Evolutionary conservation across 2,329 filamentous ascomycete genomes (phyloP), one percentile per base, ranked within the genome.

Genomic region (Cercospora berteroae): DNA sequence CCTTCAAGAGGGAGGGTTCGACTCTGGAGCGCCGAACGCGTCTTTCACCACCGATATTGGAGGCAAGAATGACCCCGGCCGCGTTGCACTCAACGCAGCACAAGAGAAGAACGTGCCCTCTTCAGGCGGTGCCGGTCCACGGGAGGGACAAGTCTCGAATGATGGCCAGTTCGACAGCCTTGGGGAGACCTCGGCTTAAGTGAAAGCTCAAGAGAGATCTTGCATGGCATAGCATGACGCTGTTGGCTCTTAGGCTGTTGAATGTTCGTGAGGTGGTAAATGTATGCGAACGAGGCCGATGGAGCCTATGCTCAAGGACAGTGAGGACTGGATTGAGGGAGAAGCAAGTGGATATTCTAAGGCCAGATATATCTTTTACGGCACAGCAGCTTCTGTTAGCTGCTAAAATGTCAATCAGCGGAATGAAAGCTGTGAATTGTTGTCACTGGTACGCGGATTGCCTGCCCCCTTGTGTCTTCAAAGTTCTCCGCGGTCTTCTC

Each of bases 31-130:
- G 8, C 79, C 79, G 23, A 86, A 86, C 67, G 83, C 81, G 36
- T 85, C 83, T 72, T 87, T 83, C 75, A 82, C 74, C 25, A 77
- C 78, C 13, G 83, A 86, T 25, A 84, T 88, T 67, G 87, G 87
- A 2, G 80, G 80, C 2, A 77, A 83, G 69, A 80, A 86, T 48
- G 87, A 89, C 71, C 86, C 87, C 3, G 83, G 82, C 2, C 79
- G 86, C 31, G 72, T 78, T 18, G 86, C 85, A 6, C 75, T 84
- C 75, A 63, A 72, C 18, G 12, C 33, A 13, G 25, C 50, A 3
- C 67, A 77, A 72, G 75, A 74, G 72, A 70, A 62, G 59, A 76
- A 77, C 69, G 77, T 77, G 42, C 70, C 78, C 64, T 70, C 69
- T 55, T 75, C 74, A 5, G 74, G 70, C n/a, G 77, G 77, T 60